Evolutionary conservation across 1,139 yeast species (phyloP), one percentile per base, ranked within the genome.

Genomic region (Nematodospora anomalae): DNA sequence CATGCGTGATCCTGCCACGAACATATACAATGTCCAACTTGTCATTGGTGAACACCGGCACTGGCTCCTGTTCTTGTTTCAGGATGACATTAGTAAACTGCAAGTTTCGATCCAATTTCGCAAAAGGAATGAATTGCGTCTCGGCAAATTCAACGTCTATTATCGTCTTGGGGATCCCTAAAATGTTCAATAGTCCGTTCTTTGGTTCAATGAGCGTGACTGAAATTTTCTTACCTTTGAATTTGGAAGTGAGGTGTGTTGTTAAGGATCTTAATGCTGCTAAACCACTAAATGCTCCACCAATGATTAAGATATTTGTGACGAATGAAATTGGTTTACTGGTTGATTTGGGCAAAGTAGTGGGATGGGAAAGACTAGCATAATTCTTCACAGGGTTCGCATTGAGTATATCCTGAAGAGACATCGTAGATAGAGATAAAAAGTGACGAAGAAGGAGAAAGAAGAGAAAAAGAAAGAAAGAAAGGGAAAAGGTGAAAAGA

Each of bases 261-360:
- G 66, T 55, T 36, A 74, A 54, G 14, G 67, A 57, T 29, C 62
- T 61, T 7, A 71, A 43, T 0, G 76, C 67, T 1, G 74, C 57
- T 23, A 73, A 51, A 1, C 80, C 80, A n/a, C 73, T 71, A 46
- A 64, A 75, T 0, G 79, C 68, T 1, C 79, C 79, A 4, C 80
- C 80, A n/a, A 74, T 67, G 4, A 74, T 60, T 27, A 74, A 57
- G 6, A 74, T 60, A 38, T 67, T 68, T 29, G 64, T 58, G 20
- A 43, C 44, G 30, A 51, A 43, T 7, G 52, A 36, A 6, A 33
- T 30, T 2, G 49, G 36, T 4, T 16, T 33, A 16, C 21, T 27
- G 2, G 28, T 13, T 12, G 16, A 23, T 27, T 20, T 31, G n/a
- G 42, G 40, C 14, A 45, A 34, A 13, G 26, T 25, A 7, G 44